Percentiles rank a stretch among this genome's conserved stretches.
Conservation (phyloP, 805 yeast genomes). For the Torulaspora franciscae region DNA sequence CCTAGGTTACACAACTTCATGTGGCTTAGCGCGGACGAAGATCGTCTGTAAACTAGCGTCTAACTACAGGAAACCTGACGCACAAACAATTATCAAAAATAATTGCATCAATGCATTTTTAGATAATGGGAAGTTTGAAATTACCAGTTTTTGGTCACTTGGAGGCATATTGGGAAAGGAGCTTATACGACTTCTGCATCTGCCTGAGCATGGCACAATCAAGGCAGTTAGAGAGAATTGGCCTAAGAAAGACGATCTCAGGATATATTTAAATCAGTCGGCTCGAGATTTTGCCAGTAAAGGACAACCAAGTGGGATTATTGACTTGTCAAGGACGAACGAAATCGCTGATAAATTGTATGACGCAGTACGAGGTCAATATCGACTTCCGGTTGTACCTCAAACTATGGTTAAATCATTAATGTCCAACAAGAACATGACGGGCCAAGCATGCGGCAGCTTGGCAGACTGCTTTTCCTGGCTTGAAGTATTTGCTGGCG, state of each 20-base stretch:
- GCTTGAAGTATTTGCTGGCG: conserved; percentile 81
- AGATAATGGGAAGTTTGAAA: conserved; percentile 44
- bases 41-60: conserved; percentile 83
- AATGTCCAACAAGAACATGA: conserved; percentile 82
- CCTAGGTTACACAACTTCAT: conserved; percentile 81
- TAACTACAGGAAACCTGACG: conserved; percentile 77
- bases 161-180: conserved; percentile 84
- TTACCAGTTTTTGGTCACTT: conserved; percentile 79
- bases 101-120: conserved; percentile 49
- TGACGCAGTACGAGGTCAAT: conserved; percentile 60
- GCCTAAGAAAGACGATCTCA: conserved; percentile 34
- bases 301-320: conserved; percentile 11
- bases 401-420: conserved; percentile 71
- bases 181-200: conserved; percentile 45
- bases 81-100: conserved; percentile 69
- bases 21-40: conserved; percentile 76
- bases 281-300: conserved; percentile 7
- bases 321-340: conserved; percentile 41
- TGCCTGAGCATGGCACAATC: conserved; percentile 48
- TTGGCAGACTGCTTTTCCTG: conserved; percentile 62
- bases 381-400: conserved; percentile 48
- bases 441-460: conserved; percentile 48
- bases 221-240: conserved; percentile 49
- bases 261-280: conserved; percentile 17
- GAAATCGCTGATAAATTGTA: conserved; percentile 52